Conservation (phyloP, 2,329 filamentous ascomycete species). For the Cercospora sp. region DNA sequence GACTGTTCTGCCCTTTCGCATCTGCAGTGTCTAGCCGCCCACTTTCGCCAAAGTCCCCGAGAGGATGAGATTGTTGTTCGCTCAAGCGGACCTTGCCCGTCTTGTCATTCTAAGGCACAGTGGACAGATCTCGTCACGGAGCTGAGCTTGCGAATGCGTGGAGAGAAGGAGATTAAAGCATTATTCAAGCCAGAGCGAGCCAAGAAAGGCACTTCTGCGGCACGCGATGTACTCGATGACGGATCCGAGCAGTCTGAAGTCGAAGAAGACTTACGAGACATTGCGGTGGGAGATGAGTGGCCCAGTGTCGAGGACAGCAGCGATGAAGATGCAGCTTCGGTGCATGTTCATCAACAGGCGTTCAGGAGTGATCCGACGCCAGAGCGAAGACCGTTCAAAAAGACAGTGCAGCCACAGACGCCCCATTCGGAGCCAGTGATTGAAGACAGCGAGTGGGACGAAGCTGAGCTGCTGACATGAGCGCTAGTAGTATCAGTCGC, state of each 20-base stretch:
- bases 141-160: slow-evolving; percentile 71
- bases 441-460: slow-evolving; percentile 58
- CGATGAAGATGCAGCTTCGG: slow-evolving; percentile 31
- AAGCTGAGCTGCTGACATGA: slow-evolving; percentile 47
- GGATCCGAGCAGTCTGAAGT: slow-evolving; percentile 25
- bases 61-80: slow-evolving; percentile 51
- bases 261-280: slow-evolving; percentile 26
- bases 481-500: not conserved
- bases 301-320: slow-evolving; percentile 38
- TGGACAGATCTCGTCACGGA: slow-evolving; percentile 85
- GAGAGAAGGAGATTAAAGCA: slow-evolving; percentile 67
- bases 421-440: slow-evolving; percentile 44
- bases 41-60: slow-evolving; percentile 47
- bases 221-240: slow-evolving; percentile 20
- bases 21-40: slow-evolving; percentile 56
- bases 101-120: slow-evolving; percentile 61
- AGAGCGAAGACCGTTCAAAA: slow-evolving; percentile 12
- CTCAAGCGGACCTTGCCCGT: slow-evolving; percentile 67
- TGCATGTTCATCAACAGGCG: not conserved
- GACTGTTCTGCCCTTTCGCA: slow-evolving; percentile 55
- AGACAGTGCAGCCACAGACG: slow-evolving; percentile 38
- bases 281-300: slow-evolving; percentile 31
- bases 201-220: slow-evolving; percentile 16
- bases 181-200: slow-evolving; percentile 56
- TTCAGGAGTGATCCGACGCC: slow-evolving; percentile 29